Evolutionary conservation across 176 grass and related monocot genomes (phyloP), one percentile per base, ranked within the genome.

Genomic region (Cenchrus fungigraminus): DNA sequence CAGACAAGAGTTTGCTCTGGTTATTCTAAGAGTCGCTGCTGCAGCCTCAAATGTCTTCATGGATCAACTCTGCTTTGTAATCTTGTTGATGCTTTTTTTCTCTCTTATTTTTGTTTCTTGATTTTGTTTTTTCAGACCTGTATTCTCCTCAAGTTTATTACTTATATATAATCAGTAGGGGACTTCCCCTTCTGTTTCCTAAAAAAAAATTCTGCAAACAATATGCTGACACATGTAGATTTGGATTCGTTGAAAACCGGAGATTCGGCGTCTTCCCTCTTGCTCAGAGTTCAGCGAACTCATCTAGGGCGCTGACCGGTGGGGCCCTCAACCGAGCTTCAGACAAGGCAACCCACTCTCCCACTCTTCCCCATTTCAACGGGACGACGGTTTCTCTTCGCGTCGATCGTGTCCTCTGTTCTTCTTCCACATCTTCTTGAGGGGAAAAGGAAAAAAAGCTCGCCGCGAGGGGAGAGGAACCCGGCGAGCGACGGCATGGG

Each of bases 401-500:
- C 47, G 52, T 56, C 73, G 71, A 56, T 81, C 78, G 49, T 81
- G 47, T 22, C 62, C 47, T 50, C 29, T 67, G 16, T 50, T 31
- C 71, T 0, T 47, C 68, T 44, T 29, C 69, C n/a, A 25, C 25
- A 25, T 25, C 25, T 29, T 28, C 11, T 11, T 3, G 9, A 68
- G 29, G 44, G 28, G 13, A 6, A 16, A 15, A 8, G 68, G 22
- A 63, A 29, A 45, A 13, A 45, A 65, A 32, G 54, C 2, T 77
- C 43, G 6, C 37, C 6, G 40, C 20, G 56, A 61, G 16, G n/a
- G 37, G 73, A 56, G 15, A 12, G 3, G 37, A 46, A 9, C 4
- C 43, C 15, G 32, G 31, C 0, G 29, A 57, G 53, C 63, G 91
- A 8, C 65, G 66, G 75, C 60, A 91, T 87, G 85, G 57, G 57